These are phyloP conservation scores for Didymosphaeria variabile DNA, from an alignment of 2,329 filamentous ascomycete species.

Conservation along the genomic window DNA sequence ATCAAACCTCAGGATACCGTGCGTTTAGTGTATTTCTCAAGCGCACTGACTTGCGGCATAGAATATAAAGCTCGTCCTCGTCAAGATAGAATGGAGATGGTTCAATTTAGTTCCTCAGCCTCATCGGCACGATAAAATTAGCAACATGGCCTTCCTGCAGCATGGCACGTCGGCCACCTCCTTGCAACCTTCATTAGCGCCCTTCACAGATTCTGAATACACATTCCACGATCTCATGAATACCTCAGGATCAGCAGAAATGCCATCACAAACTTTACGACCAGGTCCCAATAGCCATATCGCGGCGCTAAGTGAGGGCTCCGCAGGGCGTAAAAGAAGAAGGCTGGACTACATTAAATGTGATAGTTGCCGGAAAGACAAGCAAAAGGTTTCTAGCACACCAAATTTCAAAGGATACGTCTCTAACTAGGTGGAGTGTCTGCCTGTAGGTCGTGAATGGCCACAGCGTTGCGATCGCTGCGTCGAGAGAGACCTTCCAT, in stretches of 20 bases:
- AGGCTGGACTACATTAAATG: conserved; percentile 13
- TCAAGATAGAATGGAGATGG: not conserved
- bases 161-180: not conserved
- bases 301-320: not conserved
- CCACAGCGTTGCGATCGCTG: conserved; percentile 11
- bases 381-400: conserved; percentile 12
- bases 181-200: not conserved
- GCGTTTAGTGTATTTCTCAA: not conserved
- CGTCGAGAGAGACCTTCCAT: conserved; percentile 9
- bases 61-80: not conserved
- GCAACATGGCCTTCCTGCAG: not conserved
- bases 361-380: conserved; percentile 10
- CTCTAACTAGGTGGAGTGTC: conserved; percentile 2
- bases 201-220: not conserved
- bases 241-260: not conserved
- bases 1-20: not conserved
- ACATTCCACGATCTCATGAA: not conserved
- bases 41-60: not conserved
- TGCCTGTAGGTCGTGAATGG: conserved; percentile 1
- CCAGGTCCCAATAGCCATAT: not conserved
- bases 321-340: not conserved
- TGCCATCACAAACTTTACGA: not conserved
- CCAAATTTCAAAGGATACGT: not conserved
- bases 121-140: not conserved
- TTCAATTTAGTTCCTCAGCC: not conserved